A percentile compares a stretch with the other conserved stretches of the same genome.
These are phyloP conservation scores for Penicillium sp. DNA, from an alignment of 2,329 filamentous ascomycete species.

Conservation along the genomic window DNA sequence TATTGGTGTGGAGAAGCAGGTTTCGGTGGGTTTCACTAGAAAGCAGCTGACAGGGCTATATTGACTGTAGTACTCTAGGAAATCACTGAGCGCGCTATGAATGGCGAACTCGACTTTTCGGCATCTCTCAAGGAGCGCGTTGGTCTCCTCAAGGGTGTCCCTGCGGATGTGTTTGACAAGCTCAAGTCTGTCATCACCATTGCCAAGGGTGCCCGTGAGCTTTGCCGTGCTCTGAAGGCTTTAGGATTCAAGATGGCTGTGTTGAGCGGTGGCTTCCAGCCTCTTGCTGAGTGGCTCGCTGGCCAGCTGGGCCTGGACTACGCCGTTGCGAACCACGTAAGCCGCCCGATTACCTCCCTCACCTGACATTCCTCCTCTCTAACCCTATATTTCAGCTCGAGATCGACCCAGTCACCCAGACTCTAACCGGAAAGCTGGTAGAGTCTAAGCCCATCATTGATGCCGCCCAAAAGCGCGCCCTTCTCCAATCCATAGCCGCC, in stretches of 20 bases:
- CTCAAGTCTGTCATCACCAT: conserved; percentile 76
- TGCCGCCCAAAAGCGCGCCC: conserved; percentile 59
- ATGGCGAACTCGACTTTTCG: conserved; percentile 91
- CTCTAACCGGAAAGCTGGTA: conserved; percentile 62
- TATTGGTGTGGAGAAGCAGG: conserved; percentile 77
- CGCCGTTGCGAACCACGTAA: conserved; percentile 81
- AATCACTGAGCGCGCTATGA: conserved; percentile 93
- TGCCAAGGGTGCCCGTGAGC: conserved; percentile 75
- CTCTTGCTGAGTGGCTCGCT: conserved; percentile 85
- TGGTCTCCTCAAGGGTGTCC: conserved; percentile 77
- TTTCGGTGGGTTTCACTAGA: conserved; percentile 58
- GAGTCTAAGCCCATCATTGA: conserved; percentile 60
- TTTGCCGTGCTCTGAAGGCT: conserved; percentile 73
- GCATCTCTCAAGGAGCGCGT: conserved; percentile 80
- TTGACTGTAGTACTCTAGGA: conserved; percentile 47
- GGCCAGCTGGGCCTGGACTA: conserved; percentile 80
- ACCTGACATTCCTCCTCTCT: background rate
- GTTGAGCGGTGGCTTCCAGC: conserved; percentile 87
- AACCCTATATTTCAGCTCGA: conserved; percentile 46
- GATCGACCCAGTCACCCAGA: conserved; percentile 50
- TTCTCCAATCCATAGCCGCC: conserved; percentile 59
- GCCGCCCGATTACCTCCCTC: conserved; percentile 13
- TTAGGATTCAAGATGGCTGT: conserved; percentile 88
- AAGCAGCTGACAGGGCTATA: conserved; percentile 14
- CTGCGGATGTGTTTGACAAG: conserved; percentile 75